phyloP scores from a whole-genome alignment of 139 green algal genomes.

The Coelastrella sp. region DNA sequence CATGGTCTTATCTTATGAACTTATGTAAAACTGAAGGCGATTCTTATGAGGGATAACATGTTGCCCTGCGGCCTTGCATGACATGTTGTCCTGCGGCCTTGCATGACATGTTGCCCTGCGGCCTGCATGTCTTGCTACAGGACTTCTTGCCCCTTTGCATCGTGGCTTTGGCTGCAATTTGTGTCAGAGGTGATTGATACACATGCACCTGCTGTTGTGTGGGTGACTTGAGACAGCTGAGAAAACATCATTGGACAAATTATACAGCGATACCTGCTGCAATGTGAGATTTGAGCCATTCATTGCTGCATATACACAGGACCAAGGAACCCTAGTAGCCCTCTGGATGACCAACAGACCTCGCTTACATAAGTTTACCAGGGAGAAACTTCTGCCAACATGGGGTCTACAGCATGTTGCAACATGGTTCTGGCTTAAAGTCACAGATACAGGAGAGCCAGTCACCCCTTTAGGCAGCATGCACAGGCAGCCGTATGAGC shows the following conservation, averaged over 20 bases:
- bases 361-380: constrained; percentile 73
- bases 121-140: too few relatives aligned
- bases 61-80: too few relatives aligned
- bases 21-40: too few relatives aligned
- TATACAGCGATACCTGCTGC: not conserved
- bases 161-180: too few relatives aligned
- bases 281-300: not conserved
- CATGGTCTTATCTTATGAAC: too few relatives aligned
- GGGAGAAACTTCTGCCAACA: constrained; percentile 75
- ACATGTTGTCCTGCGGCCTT: too few relatives aligned
- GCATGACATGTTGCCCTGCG: too few relatives aligned
- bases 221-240: too few relatives aligned
- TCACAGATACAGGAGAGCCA: constrained; percentile 48
- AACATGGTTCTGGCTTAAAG: constrained; percentile 87
- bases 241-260: not conserved
- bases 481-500: constrained; percentile 81
- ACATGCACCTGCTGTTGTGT: too few relatives aligned
- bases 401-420: constrained; percentile 74
- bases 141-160: too few relatives aligned
- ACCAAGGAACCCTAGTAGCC: constrained; percentile 67
- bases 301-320: constrained; percentile 45
- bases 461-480: constrained; percentile 59
- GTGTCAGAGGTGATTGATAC: too few relatives aligned
- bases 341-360: constrained; percentile 90
- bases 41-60: too few relatives aligned